Base-by-base conservation (phyloP, 768 basidiomycete genomes). In the Russula vinacea region DNA sequence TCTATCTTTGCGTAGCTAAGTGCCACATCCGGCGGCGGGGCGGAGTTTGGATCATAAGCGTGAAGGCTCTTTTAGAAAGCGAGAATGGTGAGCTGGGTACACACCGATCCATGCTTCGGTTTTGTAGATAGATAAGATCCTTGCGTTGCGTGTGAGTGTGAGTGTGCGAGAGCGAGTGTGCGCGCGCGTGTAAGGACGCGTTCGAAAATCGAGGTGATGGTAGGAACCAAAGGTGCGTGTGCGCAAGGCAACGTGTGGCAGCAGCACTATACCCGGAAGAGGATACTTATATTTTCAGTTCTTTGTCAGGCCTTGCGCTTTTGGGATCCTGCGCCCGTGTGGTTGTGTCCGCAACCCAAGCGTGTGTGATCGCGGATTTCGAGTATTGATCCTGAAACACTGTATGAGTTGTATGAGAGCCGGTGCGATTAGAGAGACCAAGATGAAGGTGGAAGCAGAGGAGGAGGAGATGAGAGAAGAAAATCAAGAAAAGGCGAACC, bases 1-100 rank as follows among this genome's bases (percentile, higher is more conserved):
- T 98, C 95, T 70, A 98, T 86, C 83, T 95, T 97, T 67, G 92
- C 89, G 77, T 98, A 98, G 72, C 96, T 96, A 26, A n/a, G 3
- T 26, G 13, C 14, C 22, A 8, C 51, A 56, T 58, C 50, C 29
- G 24, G 22, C 29, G 24, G 22, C 35, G 33, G 7, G 11, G 47
- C 14, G 47, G 22, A 19, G 32, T 45, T 60, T 24, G 32, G 42
- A 39, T 50, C 14, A 22, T 62, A 51, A 58, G 51, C 42, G 22
- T 33, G 10, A 55, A 26, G 19, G 32, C 37, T 6, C 13, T 29
- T 26, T 16, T 14, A 13, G 29, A 57, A 8, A 9, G 24, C 5
- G 29, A 37, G 42, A 32, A 8, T 17, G 17, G 57, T 3, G 26
- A 49, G 33, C 14, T 6, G 22, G 50, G 22, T 40, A 53, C 67